Conservation (phyloP, 164 flowering plant genomes). For the Platanus orientalis region DNA sequence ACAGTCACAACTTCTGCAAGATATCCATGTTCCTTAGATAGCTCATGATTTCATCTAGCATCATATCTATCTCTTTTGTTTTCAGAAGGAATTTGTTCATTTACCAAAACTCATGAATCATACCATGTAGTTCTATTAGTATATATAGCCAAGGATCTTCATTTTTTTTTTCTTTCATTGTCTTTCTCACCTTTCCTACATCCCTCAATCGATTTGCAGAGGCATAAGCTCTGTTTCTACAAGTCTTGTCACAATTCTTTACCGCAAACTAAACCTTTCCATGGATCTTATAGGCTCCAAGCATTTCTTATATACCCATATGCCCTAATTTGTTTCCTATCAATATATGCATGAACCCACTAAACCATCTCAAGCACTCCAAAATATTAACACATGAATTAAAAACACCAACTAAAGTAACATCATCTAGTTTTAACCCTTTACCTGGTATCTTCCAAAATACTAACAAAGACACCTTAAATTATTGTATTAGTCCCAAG, state of each 20-base stretch:
- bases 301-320: not conserved
- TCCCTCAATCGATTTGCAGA: constrained; percentile 30
- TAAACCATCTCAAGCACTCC: not conserved
- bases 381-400: not conserved
- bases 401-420: not conserved
- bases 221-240: constrained; percentile 30
- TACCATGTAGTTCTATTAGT: constrained; percentile 27
- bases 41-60: constrained; percentile 15
- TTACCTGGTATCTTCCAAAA: not conserved
- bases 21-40: constrained; percentile 9
- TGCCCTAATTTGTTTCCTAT: not conserved
- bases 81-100: constrained; percentile 28
- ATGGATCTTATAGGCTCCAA: not conserved
- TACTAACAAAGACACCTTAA: not conserved
- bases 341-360: not conserved
- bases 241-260: constrained; percentile 18
- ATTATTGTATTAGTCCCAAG: not conserved
- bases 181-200: constrained; percentile 29
- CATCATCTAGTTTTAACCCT: not conserved
- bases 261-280: constrained; percentile 16
- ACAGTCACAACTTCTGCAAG: not conserved
- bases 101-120: constrained; percentile 27
- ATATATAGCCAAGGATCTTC: constrained; percentile 34
- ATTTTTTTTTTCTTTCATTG: constrained; percentile 24
- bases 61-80: constrained; percentile 12